Evolutionary conservation across 768 basidiomycete species (phyloP).

Genomic region (Naganishia vaughanmartiniae): DNA sequence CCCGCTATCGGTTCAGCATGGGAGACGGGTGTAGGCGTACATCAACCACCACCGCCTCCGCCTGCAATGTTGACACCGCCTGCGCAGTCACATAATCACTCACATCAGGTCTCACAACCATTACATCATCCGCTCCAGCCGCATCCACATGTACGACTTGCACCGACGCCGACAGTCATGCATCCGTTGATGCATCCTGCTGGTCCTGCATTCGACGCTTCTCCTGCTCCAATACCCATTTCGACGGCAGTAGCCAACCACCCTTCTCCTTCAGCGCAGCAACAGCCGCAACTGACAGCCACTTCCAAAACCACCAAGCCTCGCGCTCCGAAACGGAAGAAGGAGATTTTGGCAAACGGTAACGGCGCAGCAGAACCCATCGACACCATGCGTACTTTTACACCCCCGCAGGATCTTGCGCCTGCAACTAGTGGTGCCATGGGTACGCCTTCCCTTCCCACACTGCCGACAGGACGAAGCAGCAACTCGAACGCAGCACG

Average conservation of each 20-base stretch:
- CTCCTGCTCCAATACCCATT: too few species aligned
- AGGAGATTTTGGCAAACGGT: background rate
- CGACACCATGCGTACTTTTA: background rate
- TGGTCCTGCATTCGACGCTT: background rate
- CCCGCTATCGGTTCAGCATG: background rate
- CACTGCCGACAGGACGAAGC: background rate
- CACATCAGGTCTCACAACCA: too few species aligned
- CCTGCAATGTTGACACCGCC: background rate
- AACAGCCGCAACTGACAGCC: background rate
- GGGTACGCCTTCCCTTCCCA: too few species aligned
- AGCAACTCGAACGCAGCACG: slow-evolving; percentile 20
- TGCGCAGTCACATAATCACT: too few species aligned
- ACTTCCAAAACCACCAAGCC: background rate
- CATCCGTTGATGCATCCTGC: background rate
- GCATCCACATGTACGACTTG: too few species aligned
- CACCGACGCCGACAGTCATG: background rate
- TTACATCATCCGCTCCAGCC: too few species aligned
- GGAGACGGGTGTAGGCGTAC: background rate
- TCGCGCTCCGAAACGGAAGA: background rate
- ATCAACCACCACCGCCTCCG: background rate
- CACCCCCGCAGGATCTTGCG: background rate
- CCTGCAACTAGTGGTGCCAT: background rate
- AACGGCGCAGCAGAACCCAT: background rate
- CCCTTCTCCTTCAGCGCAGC: background rate
- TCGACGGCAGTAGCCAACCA: too few species aligned